Evolutionary conservation across 305 asterid genomes (phyloP).

Genomic region (Fraxinus sp.): DNA sequence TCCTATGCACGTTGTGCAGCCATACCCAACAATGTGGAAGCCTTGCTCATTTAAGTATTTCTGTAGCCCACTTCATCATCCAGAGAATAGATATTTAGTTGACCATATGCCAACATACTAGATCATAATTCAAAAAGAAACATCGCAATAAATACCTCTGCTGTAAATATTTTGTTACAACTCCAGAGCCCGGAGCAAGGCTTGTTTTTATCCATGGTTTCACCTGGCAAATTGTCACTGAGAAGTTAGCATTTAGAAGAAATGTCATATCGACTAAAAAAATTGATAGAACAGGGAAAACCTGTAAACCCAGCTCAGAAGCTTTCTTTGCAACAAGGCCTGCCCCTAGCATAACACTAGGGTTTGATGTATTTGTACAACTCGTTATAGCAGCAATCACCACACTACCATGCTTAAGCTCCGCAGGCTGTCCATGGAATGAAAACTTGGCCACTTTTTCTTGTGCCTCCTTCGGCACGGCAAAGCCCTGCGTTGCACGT

Average conservation of each 20-base stretch:
- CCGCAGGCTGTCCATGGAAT: slow-evolving; percentile 84
- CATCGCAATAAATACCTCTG: slow-evolving; percentile 55
- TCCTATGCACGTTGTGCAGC: slow-evolving; percentile 95
- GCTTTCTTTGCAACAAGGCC: slow-evolving; percentile 95
- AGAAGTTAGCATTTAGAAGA: slow-evolving; percentile 20
- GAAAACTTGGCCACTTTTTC: slow-evolving; percentile 76
- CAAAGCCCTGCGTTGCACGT: slow-evolving; percentile 66
- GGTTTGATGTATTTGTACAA: slow-evolving; percentile 97
- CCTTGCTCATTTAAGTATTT: slow-evolving; percentile 88
- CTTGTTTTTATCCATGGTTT: slow-evolving; percentile 98
- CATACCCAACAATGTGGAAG: slow-evolving; percentile 86
- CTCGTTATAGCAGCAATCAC: slow-evolving; percentile 99
- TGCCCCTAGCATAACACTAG: slow-evolving; percentile 99
- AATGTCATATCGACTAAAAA: slow-evolving; percentile 7
- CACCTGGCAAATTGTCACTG: slow-evolving; percentile 47
- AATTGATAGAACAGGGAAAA: slow-evolving; percentile 24
- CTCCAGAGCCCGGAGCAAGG: slow-evolving; percentile 99
- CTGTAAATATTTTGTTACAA: slow-evolving; percentile 73
- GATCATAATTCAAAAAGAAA: neutral
- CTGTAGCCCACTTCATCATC: slow-evolving; percentile 66
- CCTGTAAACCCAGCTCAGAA: slow-evolving; percentile 83
- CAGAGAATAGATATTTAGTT: neutral
- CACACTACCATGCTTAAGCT: slow-evolving; percentile 92
- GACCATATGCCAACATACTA: neutral
- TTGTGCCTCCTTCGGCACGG: slow-evolving; percentile 88